Conservation (phyloP, 495 filamentous ascomycete genomes). For the Penicillium paradoxum region DNA sequence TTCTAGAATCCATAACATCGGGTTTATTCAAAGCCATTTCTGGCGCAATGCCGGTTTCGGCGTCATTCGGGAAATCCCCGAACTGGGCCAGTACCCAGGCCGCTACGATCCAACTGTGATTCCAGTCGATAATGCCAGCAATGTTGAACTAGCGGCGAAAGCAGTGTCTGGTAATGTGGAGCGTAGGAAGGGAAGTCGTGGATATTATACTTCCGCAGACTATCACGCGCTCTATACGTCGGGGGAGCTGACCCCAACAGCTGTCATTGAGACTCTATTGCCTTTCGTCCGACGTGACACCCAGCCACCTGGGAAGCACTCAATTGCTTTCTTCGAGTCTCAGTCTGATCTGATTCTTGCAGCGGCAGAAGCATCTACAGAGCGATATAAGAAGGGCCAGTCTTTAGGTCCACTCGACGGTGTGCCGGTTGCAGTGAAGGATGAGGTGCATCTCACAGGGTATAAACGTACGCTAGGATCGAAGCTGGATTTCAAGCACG, state of each 20-base stretch:
- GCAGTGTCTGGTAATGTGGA: slow-evolving; percentile 10
- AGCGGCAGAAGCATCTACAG: slow-evolving; percentile 66
- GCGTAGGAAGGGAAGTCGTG: slow-evolving; percentile 32
- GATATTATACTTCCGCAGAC: slow-evolving; percentile 67
- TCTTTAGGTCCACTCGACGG: slow-evolving; percentile 71
- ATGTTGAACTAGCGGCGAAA: slow-evolving; percentile 28
- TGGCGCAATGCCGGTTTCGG: slow-evolving; percentile 76
- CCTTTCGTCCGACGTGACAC: slow-evolving; percentile 60
- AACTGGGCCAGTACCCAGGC: slow-evolving; percentile 55
- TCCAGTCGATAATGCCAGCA: slow-evolving; percentile 44
- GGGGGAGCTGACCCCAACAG: slow-evolving; percentile 62
- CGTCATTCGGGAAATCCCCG: slow-evolving; percentile 49
- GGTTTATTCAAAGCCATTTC: slow-evolving; percentile 53
- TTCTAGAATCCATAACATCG: slow-evolving; percentile 50
- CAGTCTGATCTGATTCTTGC: slow-evolving; percentile 54
- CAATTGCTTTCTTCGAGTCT: slow-evolving; percentile 62
- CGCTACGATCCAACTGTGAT: slow-evolving; percentile 85
- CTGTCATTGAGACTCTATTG: slow-evolving; percentile 65
- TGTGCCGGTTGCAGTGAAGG: slow-evolving; percentile 79
- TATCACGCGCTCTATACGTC: slow-evolving; percentile 69
- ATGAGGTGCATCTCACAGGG: slow-evolving; percentile 73
- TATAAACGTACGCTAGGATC: slow-evolving; percentile 64
- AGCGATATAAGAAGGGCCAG: slow-evolving; percentile 60
- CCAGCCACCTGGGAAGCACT: slow-evolving; percentile 51
- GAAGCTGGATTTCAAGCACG: slow-evolving; percentile 51